Evolutionary conservation across 495 filamentous ascomycete genomes (phyloP).

Genomic region (Articulospora tetracladia): DNA sequence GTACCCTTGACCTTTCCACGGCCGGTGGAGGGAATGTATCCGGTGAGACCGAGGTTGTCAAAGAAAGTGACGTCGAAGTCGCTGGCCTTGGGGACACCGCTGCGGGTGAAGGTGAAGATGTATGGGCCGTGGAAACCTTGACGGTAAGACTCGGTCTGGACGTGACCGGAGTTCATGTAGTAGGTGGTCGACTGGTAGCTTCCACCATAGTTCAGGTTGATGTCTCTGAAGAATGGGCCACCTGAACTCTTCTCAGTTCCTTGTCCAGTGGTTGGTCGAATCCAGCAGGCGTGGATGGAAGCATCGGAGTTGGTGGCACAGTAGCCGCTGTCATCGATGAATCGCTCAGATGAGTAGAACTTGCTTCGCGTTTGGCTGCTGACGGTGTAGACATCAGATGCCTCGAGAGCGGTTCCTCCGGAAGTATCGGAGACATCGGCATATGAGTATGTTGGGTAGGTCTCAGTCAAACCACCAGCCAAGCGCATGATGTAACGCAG

Average conservation of each 20-base stretch:
- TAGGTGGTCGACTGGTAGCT: constrained; percentile 57
- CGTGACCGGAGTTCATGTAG: constrained; percentile 66
- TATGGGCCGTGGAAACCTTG: constrained; percentile 68
- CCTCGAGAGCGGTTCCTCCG: constrained; percentile 50
- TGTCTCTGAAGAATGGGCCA: constrained; percentile 61
- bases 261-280: constrained; percentile 30
- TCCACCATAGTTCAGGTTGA: constrained; percentile 60
- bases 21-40: constrained; percentile 48
- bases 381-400: constrained; percentile 60
- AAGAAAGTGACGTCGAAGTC: constrained; percentile 58
- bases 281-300: constrained; percentile 43
- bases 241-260: constrained; percentile 50
- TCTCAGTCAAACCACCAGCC: constrained; percentile 43
- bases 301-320: constrained; percentile 44
- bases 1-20: constrained; percentile 59
- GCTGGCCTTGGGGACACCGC: constrained; percentile 43
- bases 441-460: constrained; percentile 19
- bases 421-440: constrained; percentile 54
- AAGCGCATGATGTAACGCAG: constrained; percentile 62
- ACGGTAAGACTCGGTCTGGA: constrained; percentile 58
- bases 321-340: constrained; percentile 63
- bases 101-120: constrained; percentile 55
- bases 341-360: constrained; percentile 63
- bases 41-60: constrained; percentile 48
- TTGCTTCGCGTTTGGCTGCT: constrained; percentile 61